A percentile compares a stretch with the other conserved stretches of the same genome.
These are phyloP conservation scores for Parietichytrium sp. DNA, from an alignment of 108 stramenopile genomes.

Conservation along the genomic window DNA sequence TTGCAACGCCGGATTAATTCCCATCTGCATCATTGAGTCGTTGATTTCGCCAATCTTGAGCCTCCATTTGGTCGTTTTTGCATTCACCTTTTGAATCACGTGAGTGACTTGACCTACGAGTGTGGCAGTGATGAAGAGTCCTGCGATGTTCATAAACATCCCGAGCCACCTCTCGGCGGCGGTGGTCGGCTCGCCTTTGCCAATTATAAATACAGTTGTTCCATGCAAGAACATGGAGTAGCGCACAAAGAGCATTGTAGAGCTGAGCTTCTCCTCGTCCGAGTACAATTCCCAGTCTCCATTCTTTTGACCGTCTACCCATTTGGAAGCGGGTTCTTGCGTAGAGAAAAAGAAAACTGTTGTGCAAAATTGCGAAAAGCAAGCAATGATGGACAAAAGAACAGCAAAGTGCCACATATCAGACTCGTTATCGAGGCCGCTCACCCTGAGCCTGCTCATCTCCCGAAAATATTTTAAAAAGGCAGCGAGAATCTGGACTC, in stretches of 20 bases:
- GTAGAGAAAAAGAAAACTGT: too few relatives aligned
- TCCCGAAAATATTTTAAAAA: conserved; percentile 12
- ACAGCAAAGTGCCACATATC: too few relatives aligned
- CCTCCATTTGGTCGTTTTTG: conserved; percentile 9
- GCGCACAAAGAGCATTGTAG: not conserved
- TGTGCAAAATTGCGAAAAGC: too few relatives aligned
- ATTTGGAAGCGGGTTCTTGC: too few relatives aligned
- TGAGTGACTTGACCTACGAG: conserved; percentile 34
- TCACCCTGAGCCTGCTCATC: not conserved
- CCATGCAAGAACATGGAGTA: conserved; percentile 1
- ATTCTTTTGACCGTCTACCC: too few relatives aligned
- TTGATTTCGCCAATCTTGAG: conserved; percentile 4
- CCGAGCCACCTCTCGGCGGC: not conserved
- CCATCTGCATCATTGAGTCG: conserved; percentile 39
- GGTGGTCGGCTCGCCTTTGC: conserved; percentile 25
- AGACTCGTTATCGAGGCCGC: not conserved
- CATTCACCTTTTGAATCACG: conserved; percentile 32
- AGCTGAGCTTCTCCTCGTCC: too few relatives aligned
- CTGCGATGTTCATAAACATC: not conserved
- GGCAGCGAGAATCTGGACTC: not conserved
- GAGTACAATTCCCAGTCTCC: too few relatives aligned
- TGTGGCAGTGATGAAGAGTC: conserved; percentile 25
- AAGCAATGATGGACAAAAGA: too few relatives aligned
- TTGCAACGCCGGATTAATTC: not conserved
- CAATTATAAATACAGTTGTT: conserved; percentile 11